Evolutionary conservation across 495 filamentous ascomycete genomes (phyloP).

Genomic region (Neurospora discreta): DNA sequence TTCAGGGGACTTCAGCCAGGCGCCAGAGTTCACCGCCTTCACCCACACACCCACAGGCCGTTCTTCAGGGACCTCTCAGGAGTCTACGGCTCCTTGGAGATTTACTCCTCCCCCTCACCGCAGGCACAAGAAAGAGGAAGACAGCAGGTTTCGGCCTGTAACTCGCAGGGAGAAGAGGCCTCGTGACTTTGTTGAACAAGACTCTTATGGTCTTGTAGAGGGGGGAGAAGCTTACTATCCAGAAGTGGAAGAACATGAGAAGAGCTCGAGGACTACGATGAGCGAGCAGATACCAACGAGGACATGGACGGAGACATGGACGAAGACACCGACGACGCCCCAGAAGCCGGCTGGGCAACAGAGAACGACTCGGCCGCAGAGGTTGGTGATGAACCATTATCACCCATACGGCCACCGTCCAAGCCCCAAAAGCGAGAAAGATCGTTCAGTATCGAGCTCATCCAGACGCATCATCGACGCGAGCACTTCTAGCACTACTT

Average conservation of each 20-base stretch:
- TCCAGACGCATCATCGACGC: neutral
- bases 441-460: neutral
- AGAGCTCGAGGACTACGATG: neutral
- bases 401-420: neutral
- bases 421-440: neutral
- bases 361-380: neutral
- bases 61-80: neutral
- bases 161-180: neutral
- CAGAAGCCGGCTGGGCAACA: neutral
- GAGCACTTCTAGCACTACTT: neutral
- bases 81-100: neutral
- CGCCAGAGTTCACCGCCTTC: neutral
- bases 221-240: neutral
- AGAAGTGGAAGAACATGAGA: neutral
- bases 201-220: neutral
- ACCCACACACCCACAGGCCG: neutral
- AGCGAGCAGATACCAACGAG: neutral
- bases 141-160: neutral
- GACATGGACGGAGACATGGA: neutral
- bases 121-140: neutral
- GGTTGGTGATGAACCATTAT: neutral
- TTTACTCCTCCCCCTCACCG: neutral
- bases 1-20: neutral
- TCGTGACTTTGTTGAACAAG: neutral
- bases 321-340: neutral